These are phyloP conservation scores for Pythium coloratum DNA, from an alignment of 352 stramenopile species.

Conservation along the genomic window DNA sequence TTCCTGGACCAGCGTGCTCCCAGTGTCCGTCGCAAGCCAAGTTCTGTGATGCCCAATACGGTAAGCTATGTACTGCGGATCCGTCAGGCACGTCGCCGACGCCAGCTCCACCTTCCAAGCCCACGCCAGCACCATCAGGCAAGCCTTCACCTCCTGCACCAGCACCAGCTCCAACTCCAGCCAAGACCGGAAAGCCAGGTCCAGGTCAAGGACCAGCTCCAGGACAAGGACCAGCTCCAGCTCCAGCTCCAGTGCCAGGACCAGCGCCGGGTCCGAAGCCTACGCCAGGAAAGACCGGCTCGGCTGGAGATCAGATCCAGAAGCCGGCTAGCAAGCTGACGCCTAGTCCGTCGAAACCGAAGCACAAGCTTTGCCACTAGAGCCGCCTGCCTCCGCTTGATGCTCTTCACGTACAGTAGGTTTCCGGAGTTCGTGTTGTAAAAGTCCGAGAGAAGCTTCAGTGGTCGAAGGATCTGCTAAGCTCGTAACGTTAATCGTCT, in stretches of 20 bases:
- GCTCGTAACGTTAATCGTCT: not conserved
- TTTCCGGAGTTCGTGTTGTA: not conserved
- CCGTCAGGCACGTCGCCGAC: not conserved
- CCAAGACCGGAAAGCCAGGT: constrained; percentile 12
- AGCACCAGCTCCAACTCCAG: constrained; percentile 10
- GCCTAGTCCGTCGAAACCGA: not conserved
- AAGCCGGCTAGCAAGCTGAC: not conserved
- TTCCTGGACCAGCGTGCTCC: constrained; percentile 34
- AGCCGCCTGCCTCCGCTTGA: not conserved
- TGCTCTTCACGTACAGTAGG: not conserved
- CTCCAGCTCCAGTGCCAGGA: not conserved
- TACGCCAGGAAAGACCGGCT: not conserved
- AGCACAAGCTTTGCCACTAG: not conserved
- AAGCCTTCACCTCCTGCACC: not conserved
- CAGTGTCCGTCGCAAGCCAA: constrained; percentile 28
- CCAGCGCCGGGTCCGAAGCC: not conserved
- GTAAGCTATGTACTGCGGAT: constrained; percentile 17
- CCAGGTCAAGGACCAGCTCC: not conserved
- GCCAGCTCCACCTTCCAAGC: constrained; percentile 9
- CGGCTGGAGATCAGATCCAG: not conserved
- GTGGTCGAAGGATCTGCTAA: not conserved
- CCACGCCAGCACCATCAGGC: constrained; percentile 2
- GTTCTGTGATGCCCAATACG: constrained; percentile 31
- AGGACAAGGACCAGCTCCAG: not conserved
- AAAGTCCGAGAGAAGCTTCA: not conserved